These are phyloP conservation scores for Aspergillus bombycis DNA, from an alignment of 2,329 filamentous ascomycete species.

Conservation along the genomic window DNA sequence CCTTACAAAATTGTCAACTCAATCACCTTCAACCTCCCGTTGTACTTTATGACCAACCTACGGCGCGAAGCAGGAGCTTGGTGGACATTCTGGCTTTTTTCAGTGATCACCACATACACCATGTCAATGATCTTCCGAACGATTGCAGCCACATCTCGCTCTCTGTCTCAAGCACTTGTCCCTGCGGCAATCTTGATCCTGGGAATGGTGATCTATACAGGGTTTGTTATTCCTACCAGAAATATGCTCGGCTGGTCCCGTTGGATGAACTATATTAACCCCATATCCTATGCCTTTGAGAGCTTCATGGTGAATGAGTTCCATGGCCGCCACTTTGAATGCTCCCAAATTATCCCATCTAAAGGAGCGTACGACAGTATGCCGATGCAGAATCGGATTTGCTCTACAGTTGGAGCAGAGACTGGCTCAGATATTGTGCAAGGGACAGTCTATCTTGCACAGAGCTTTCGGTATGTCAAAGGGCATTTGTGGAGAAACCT, in stretches of 20 bases:
- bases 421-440: conserved; percentile 56
- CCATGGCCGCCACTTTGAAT: conserved; percentile 61
- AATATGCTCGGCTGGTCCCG: conserved; percentile 79
- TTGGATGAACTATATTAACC: conserved; percentile 83
- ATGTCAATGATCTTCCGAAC: conserved; percentile 89
- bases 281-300: conserved; percentile 80
- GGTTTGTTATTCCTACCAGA: conserved; percentile 47
- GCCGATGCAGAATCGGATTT: conserved; percentile 51
- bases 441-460: conserved; percentile 61
- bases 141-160: conserved; percentile 75
- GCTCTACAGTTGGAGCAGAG: conserved; percentile 61
- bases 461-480: conserved; percentile 60
- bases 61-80: conserved; percentile 73
- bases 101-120: conserved; percentile 70
- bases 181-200: conserved; percentile 56
- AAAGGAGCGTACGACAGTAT: conserved; percentile 43
- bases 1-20: conserved; percentile 79
- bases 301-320: conserved; percentile 85
- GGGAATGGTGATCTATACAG: conserved; percentile 53
- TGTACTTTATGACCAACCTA: conserved; percentile 89
- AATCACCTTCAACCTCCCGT: conserved; percentile 73
- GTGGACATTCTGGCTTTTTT: conserved; percentile 83
- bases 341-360: conserved; percentile 47
- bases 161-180: conserved; percentile 61
- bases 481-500: conserved; percentile 69